A percentile compares a stretch with the other conserved stretches of the same genome.
Conservation (phyloP, 2,329 filamentous ascomycete species). For the Colletotrichum navitas region DNA sequence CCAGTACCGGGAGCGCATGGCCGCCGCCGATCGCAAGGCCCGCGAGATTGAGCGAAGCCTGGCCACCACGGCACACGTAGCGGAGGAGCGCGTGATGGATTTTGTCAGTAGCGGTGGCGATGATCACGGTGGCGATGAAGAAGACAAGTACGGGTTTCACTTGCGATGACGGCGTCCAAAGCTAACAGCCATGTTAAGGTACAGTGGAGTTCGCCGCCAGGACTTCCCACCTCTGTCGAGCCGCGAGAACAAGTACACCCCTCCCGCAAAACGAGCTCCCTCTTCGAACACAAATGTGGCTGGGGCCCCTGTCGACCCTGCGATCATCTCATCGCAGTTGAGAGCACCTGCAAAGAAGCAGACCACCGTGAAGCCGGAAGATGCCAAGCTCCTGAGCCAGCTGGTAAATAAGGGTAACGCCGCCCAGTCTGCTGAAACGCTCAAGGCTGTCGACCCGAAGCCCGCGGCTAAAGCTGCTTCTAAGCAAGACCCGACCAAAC, state of each 20-base stretch:
- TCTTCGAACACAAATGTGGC: conserved; percentile 79
- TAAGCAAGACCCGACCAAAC: conserved; percentile 29
- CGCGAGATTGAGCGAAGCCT: conserved; percentile 87
- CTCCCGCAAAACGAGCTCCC: conserved; percentile 87
- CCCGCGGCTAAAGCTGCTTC: conserved; percentile 26
- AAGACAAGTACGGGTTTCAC: conserved; percentile 79
- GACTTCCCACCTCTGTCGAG: conserved; percentile 76
- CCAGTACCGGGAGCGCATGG: conserved; percentile 81
- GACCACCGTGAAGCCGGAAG: conserved; percentile 52
- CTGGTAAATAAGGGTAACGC: conserved; percentile 21
- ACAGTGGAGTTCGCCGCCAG: conserved; percentile 89
- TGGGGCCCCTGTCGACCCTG: conserved; percentile 85
- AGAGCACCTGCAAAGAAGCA: conserved; percentile 61
- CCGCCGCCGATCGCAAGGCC: conserved; percentile 84
- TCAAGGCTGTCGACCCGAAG: conserved; percentile 30
- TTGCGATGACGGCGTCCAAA: neutral
- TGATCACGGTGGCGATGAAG: conserved; percentile 83
- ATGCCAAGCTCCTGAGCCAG: conserved; percentile 36
- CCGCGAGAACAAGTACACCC: conserved; percentile 82
- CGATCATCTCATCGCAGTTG: conserved; percentile 90
- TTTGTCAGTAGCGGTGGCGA: conserved; percentile 70
- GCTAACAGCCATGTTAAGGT: conserved; percentile 62
- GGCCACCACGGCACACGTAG: conserved; percentile 83
- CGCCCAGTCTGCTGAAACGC: conserved; percentile 22
- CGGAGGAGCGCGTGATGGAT: conserved; percentile 87